Base-by-base conservation (phyloP, 257 asterid genomes). In the Petrea volubilis region DNA sequence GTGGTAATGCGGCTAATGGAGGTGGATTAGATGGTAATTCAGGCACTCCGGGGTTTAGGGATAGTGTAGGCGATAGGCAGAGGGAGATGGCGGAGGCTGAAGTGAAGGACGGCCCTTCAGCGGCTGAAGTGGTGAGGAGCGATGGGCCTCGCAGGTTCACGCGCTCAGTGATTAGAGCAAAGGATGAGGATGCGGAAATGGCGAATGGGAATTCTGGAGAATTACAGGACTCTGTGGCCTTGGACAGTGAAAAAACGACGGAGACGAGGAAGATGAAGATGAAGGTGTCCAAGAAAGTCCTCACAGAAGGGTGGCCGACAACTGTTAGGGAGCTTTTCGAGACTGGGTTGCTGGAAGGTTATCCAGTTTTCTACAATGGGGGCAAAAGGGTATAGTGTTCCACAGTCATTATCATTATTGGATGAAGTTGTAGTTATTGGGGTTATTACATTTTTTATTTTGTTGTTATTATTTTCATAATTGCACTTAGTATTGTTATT, bases 361-460 rank as follows among this genome's bases (percentile, higher is more conserved):
- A 95, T 75, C 97, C 97, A 3, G 98, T 95, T 82, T 87, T 95
- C 83, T 95, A 95, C 85, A 92, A 95, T 72, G 99, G 94, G 47
- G 99, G 98, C 75, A 88, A 88, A 75, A 87, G 88, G 96, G 98
- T 95, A 88, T 38, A 4, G 5, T 38, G 56, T 55, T 64, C 23
- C 15, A 38, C 43, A 38, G 10, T 24, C 10, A 58, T 67, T 66
- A 28, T 43, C 27, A 18, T 60, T 55, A 0, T 25, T 58, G 67
- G 27, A 38, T 60, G 28, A 31, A 52, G 28, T 46, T 5, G 3
- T 59, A 63, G 28, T 61, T 64, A 41, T n/a, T 15, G 43, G 6
- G 43, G 43, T 38, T 1, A 38, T 38, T 38, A 12, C 43, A 7
- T 31, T 31, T 7, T 31, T 31, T 31, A 31, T 31, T 31, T 31